Evolutionary conservation across 2,329 filamentous ascomycete species (phyloP), one percentile per base, ranked within the genome.

Genomic region (Cladosporium sp.): DNA sequence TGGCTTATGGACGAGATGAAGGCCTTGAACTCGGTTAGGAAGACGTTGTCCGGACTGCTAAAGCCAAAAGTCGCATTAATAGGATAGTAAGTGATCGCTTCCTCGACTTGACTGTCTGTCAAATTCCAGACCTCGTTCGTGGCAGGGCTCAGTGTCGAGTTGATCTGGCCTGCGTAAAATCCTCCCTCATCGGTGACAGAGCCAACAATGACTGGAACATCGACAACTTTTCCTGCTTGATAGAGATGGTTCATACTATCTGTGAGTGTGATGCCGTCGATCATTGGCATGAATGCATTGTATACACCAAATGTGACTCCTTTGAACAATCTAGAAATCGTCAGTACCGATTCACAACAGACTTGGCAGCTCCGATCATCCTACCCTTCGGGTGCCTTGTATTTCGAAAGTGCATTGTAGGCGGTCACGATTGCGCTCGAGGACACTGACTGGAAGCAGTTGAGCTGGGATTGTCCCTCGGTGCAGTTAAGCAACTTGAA

Each of bases 181-280:
- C 34, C 35, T 17, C 56, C 62, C 58, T 70, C 69, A 24, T 69
- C 52, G 51, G 63, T 56, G 37, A 60, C 66, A 35, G 65, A 66
- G 39, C 67, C 64, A 45, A 64, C 59, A 20, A 66, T 45, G 45
- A 64, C 58, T 10, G 64, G 64, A n/a, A 63, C n/a, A 19, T 52
- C 12, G n/a, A 20, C 37, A 12, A 40, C 17, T 22, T 40, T 22
- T 2, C 37, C 37, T 40, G 28, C 28, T 32, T 32, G 9, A 10
- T 32, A 32, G 28, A 32, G 28, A 10, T 32, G 3, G 9, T 7
- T 32, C 28, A 32, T 32, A 10, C 8, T 32, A 32, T 32, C 28
- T 9, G 28, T 32, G 28, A 32, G 28, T 32, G 28, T 32, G 28
- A 32, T 32, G 28, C 28, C 28, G 28, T 32, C 28, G 28, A 32